Base-by-base conservation (phyloP, 2,329 filamentous ascomycete species). In the Dothideomycetes sp. region DNA sequence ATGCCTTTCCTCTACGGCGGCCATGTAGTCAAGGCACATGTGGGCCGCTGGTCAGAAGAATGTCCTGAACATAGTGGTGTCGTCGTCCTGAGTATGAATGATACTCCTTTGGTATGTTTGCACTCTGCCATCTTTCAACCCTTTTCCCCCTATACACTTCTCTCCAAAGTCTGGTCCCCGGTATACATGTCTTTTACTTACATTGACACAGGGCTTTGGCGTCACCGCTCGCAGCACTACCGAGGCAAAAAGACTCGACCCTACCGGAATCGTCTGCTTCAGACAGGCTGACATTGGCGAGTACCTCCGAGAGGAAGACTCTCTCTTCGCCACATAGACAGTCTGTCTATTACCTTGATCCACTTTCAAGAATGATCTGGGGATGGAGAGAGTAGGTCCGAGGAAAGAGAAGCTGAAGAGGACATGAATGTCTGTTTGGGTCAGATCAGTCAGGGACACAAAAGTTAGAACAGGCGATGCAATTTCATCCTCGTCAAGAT, bases 1-100 rank as follows among this genome's bases (percentile, higher is more conserved):
- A 94, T 95, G 87, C 89, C 91, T 1, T 96, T 94, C 61, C 66
- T 98, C 34, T 98, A 96, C 63, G 91, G 91, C 38, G 84, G 85
- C 42, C 88, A 96, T 61, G 72, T 94, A 38, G 77, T 93, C 50
- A 85, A 85, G 61, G 82, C 81, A 22, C 82, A 87, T 59, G 75
- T 91, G 14, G 85, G 85, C 15, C 68, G 87, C 45, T 89, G 84
- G 79, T 84, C 79, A 31, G 87, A 94, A 55, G 89, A 96, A 66
- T 88, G 83, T 53, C 88, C 89, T 0, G 87, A 94, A 64, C 88
- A 96, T 63, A 81, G 87, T 53, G 91, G 91, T 31, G 81, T 94
- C 10, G 77, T 98, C 34, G 83, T 98, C 16, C 79, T 86, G 65
- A 81, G 76, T 54, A 94, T 94, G 85, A 81, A 88, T 57, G 91